phyloP scores from a whole-genome alignment of 768 basidiomycete species.

The Rhizopogon salebrosus region DNA sequence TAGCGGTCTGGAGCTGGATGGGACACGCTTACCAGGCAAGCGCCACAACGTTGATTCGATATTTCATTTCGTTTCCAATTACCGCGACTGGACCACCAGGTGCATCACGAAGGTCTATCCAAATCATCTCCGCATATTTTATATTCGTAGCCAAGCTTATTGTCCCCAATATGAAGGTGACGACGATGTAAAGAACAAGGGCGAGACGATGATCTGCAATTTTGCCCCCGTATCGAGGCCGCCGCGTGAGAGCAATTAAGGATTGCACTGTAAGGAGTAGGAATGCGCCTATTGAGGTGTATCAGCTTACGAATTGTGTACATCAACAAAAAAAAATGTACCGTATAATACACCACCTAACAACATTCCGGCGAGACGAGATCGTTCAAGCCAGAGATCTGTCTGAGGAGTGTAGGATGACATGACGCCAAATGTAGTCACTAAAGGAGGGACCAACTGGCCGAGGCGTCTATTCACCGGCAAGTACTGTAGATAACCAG shows the following conservation, averaged over 20 bases:
- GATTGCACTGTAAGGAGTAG: slow-evolving; percentile 16
- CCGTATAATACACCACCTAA: slow-evolving; percentile 16
- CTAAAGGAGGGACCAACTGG: background rate
- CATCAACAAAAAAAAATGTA: background rate
- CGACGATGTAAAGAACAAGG: slow-evolving; percentile 17
- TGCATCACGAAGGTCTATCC: slow-evolving; percentile 22
- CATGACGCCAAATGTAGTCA: slow-evolving; percentile 6
- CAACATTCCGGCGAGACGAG: slow-evolving; percentile 18
- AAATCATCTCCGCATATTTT: slow-evolving; percentile 28
- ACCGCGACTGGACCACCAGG: slow-evolving; percentile 11
- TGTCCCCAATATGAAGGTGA: slow-evolving; percentile 23
- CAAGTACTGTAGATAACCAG: background rate
- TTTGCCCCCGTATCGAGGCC: background rate
- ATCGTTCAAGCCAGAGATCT: slow-evolving; percentile 21
- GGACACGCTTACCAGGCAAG: slow-evolving; percentile 11
- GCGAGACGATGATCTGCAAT: background rate
- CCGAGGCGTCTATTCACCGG: background rate
- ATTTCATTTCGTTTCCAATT: slow-evolving; percentile 7
- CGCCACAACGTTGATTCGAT: slow-evolving; percentile 17
- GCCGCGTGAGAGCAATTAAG: slow-evolving; percentile 1
- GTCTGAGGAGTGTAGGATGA: slow-evolving; percentile 11
- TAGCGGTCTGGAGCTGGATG: background rate
- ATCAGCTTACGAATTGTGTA: background rate
- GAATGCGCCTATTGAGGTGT: slow-evolving; percentile 12
- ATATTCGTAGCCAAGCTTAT: slow-evolving; percentile 20